Evolutionary conservation across 768 basidiomycete species (phyloP), one percentile per base, ranked within the genome.

Genomic region (Rhodotorula graminis): DNA sequence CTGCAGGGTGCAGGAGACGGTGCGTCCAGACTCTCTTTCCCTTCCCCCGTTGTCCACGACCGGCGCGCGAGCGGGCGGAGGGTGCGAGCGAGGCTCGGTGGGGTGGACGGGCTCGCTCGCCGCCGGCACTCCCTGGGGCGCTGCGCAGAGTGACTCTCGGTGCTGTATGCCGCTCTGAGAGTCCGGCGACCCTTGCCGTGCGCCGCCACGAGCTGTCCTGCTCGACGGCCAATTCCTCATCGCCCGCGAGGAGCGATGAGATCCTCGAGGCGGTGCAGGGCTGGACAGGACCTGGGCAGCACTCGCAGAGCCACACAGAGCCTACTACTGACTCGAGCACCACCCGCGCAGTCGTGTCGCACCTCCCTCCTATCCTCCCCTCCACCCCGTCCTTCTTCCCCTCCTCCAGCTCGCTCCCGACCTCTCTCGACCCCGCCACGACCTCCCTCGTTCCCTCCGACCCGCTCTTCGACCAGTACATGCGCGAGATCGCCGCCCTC

Each of bases 321-420:
- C 23, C 19, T 37, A 7, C 29, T n/a, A 23, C 61, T 60, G 61
- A 61, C 31, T 23, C 50, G 1, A 9, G 10, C 15, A 42, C 11
- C 11, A 25, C 14, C 21, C 42, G 0, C 46, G 27, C 52, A 75
- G 74, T 69, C 29, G 50, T 72, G 14, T 58, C 61, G 18, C 74
- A 72, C 29, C 70, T 75, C 21, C 61, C 57, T 15, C 55, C 64
- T 40, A 60, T 66, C 61, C 27, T 40, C 21, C 61, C 68, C n/a
- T 10, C 33, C 16, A 52, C 61, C 2, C 64, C 74, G 3, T 67
- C 74, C 29, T 66, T 72, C 74, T 67, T 75, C 53, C 70, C 70
- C 2, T 21, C 66, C 0, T 12, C 55, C 31, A 8, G 18, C 33
- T 2, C 65, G 37, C 5, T 25, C 18, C 52, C 64, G 16, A 8